phyloP scores from a whole-genome alignment of 768 basidiomycete genomes.

The Amanita rubescens region DNA sequence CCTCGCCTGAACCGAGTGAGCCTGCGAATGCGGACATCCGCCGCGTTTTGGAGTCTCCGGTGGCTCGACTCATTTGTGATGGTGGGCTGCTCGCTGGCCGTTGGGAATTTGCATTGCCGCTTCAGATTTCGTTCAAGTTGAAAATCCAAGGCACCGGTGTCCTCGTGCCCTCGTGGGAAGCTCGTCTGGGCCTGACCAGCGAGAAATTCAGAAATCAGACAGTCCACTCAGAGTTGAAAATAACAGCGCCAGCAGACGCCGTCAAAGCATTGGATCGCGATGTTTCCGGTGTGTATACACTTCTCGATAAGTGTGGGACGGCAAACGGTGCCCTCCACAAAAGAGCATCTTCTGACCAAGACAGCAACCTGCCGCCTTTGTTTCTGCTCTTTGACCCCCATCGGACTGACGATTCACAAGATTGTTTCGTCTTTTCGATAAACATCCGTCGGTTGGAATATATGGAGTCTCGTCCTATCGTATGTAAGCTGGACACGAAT shows the following conservation, averaged over 20 bases:
- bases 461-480: slow-evolving; percentile 70
- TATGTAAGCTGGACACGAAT: slow-evolving; percentile 62
- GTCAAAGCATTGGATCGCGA: slow-evolving; percentile 59
- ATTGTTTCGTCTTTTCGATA: slow-evolving; percentile 80
- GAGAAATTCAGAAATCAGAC: slow-evolving; percentile 58
- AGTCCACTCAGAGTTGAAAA: slow-evolving; percentile 59
- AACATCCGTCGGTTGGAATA: slow-evolving; percentile 74
- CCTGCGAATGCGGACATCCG: slow-evolving; percentile 80
- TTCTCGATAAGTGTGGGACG: slow-evolving; percentile 83
- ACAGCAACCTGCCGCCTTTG: slow-evolving; percentile 49
- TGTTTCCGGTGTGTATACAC: slow-evolving; percentile 71
- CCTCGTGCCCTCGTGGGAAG: slow-evolving; percentile 79
- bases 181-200: slow-evolving; percentile 63
- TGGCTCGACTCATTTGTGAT: slow-evolving; percentile 63
- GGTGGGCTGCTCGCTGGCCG: slow-evolving; percentile 54
- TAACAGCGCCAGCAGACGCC: slow-evolving; percentile 48
- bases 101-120: slow-evolving; percentile 80
- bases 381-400: slow-evolving; percentile 86
- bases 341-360: slow-evolving; percentile 36
- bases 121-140: slow-evolving; percentile 44
- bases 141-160: slow-evolving; percentile 60
- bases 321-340: slow-evolving; percentile 81
- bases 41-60: slow-evolving; percentile 59
- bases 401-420: slow-evolving; percentile 67
- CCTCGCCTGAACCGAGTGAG: slow-evolving; percentile 53